Evolutionary conservation across 345 rosid genomes (phyloP).

Genomic region (Acer saccharum): DNA sequence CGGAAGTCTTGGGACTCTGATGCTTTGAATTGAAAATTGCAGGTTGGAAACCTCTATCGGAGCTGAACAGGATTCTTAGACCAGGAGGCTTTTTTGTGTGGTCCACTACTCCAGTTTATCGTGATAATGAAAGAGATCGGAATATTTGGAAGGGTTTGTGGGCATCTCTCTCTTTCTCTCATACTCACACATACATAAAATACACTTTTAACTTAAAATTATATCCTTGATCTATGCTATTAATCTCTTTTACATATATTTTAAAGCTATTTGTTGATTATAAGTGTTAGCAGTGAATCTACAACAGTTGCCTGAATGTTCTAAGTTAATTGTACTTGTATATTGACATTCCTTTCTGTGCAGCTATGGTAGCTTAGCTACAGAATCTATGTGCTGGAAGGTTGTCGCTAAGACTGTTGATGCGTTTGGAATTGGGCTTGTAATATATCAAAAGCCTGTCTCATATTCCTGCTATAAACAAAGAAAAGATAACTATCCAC

Average conservation of each 20-base stretch:
- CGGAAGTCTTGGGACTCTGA: constrained; percentile 11
- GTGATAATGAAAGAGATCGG: constrained; percentile 60
- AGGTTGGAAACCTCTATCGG: constrained; percentile 94
- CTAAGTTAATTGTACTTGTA: constrained; percentile 6
- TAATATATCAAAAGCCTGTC: constrained; percentile 79
- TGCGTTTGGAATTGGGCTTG: constrained; percentile 77
- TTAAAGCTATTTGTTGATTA: not conserved
- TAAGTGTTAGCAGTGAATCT: not conserved
- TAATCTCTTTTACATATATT: not conserved
- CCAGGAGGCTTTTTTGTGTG: constrained; percentile 95
- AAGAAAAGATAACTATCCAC: constrained; percentile 56
- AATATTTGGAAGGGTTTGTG: constrained; percentile 66
- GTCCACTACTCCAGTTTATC: constrained; percentile 96
- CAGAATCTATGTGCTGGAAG: constrained; percentile 86
- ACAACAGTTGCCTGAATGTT: constrained; percentile 1
- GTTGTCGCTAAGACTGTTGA: constrained; percentile 61
- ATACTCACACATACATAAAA: not conserved
- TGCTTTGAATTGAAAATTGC: constrained; percentile 27
- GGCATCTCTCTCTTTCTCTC: constrained; percentile 12
- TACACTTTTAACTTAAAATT: not conserved
- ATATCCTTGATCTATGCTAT: not conserved
- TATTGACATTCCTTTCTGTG: constrained; percentile 22
- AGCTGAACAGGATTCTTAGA: constrained; percentile 88
- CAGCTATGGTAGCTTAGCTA: constrained; percentile 83
- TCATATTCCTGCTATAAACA: constrained; percentile 67